These are phyloP conservation scores for Porcisia hertigi DNA, from an alignment of 208 protist genomes.

Conservation along the genomic window DNA sequence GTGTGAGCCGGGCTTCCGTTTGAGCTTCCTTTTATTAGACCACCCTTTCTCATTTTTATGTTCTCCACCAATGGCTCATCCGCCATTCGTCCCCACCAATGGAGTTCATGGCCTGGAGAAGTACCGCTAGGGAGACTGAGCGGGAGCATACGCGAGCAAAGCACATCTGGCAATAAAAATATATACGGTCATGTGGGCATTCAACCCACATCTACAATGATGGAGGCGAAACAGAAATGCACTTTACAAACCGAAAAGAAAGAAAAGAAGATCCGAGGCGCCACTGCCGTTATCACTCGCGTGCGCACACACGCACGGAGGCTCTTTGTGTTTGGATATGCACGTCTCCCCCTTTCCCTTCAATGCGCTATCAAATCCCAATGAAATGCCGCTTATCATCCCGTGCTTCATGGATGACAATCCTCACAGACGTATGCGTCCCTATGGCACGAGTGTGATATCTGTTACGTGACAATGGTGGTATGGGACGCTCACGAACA, in stretches of 20 bases:
- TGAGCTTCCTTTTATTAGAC: background rate
- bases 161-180: background rate
- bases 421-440: background rate
- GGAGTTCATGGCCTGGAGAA: background rate
- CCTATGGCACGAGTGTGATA: background rate
- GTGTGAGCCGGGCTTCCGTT: background rate
- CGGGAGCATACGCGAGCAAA: background rate
- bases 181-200: background rate
- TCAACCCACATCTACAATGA: background rate
- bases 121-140: background rate
- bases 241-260: background rate
- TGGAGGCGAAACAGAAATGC: background rate
- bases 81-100: background rate
- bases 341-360: background rate
- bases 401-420: background rate
- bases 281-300: no score
- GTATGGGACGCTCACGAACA: no score
- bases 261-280: background rate
- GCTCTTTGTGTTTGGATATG: no score
- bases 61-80: no score
- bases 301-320: no score
- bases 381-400: background rate
- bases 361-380: background rate
- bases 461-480: background rate
- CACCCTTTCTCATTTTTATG: background rate